A percentile compares a stretch with the other conserved stretches of the same genome.
Evolutionary conservation across 805 yeast species (phyloP).

Genomic region (Ogataea nitratoaversa): DNA sequence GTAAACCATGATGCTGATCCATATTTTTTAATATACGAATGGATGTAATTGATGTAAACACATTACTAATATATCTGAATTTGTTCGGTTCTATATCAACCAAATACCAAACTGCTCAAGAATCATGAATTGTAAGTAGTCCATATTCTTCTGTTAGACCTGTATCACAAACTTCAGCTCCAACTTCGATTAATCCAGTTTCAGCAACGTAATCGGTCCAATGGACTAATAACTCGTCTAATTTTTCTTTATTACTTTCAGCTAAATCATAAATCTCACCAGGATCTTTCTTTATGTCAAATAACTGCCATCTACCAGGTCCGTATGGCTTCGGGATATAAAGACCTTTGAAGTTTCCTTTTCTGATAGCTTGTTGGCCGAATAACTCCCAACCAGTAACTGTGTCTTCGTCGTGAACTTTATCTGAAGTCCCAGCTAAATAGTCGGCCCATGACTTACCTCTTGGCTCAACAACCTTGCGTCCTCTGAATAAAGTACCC

Average conservation of each 20-base stretch:
- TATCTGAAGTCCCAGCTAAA: constrained; percentile 26
- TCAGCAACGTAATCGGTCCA: constrained; percentile 53
- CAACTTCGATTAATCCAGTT: constrained; percentile 40
- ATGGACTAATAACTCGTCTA: constrained; percentile 39
- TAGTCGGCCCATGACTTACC: constrained; percentile 45
- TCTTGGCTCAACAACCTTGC: constrained; percentile 40
- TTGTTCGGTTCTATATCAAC: too few species aligned
- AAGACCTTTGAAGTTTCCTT: constrained; percentile 45
- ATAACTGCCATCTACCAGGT: constrained; percentile 46
- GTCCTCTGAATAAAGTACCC: constrained; percentile 36
- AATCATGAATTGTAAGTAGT: neutral
- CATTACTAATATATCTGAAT: too few species aligned
- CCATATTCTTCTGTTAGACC: neutral
- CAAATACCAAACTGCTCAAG: neutral
- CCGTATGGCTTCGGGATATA: constrained; percentile 48
- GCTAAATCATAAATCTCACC: constrained; percentile 50
- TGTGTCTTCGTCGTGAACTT: constrained; percentile 38
- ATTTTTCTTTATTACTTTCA: constrained; percentile 30
- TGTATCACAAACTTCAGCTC: constrained; percentile 1
- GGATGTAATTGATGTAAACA: neutral
- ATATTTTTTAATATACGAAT: neutral
- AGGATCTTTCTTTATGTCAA: constrained; percentile 34
- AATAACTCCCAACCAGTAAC: constrained; percentile 57
- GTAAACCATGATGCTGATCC: too few species aligned
- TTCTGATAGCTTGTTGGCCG: constrained; percentile 52